These are phyloP conservation scores for Pseudopediastrum boryanum DNA, from an alignment of 139 green algal species.

Conservation along the genomic window DNA sequence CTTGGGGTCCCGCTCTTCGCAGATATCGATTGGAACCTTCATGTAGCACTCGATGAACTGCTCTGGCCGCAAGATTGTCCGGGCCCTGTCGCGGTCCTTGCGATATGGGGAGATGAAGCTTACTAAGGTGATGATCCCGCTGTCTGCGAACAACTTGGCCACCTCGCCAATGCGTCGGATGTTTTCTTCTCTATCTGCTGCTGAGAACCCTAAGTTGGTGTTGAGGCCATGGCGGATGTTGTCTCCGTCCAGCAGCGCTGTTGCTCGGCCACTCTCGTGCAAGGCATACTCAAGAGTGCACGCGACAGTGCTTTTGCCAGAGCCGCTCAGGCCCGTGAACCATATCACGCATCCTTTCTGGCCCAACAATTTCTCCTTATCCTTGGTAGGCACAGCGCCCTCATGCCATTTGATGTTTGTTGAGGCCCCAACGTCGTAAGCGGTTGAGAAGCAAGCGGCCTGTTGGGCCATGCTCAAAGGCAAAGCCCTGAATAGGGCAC, in stretches of 20 bases:
- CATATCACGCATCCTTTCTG: slow-evolving; percentile 91
- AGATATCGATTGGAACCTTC: slow-evolving; percentile 88
- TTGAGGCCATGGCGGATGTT: slow-evolving; percentile 95
- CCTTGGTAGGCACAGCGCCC: slow-evolving; percentile 54
- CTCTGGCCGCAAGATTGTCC: slow-evolving; percentile 58
- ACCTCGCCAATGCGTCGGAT: slow-evolving; percentile 95
- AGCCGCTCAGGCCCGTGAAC: slow-evolving; percentile 88
- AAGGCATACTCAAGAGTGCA: slow-evolving; percentile 71
- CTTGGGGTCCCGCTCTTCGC: slow-evolving; percentile 94
- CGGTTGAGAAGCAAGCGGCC: neutral
- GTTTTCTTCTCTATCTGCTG: slow-evolving; percentile 90
- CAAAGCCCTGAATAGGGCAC: neutral
- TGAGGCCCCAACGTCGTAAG: slow-evolving; percentile 43
- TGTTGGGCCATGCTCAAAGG: neutral
- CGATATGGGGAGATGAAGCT: slow-evolving; percentile 95
- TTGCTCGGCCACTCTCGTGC: slow-evolving; percentile 52
- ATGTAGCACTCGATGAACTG: slow-evolving; percentile 93
- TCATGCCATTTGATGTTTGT: slow-evolving; percentile 97
- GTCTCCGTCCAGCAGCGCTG: slow-evolving; percentile 91
- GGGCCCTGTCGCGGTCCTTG: slow-evolving; percentile 71
- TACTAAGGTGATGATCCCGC: slow-evolving; percentile 89
- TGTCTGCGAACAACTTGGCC: slow-evolving; percentile 90
- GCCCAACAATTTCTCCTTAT: slow-evolving; percentile 81
- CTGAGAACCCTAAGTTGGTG: slow-evolving; percentile 90
- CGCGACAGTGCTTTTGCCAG: slow-evolving; percentile 69